Evolutionary conservation across 306 rosid genomes (phyloP), one percentile per base, ranked within the genome.

Genomic region (Cicer arietinum): DNA sequence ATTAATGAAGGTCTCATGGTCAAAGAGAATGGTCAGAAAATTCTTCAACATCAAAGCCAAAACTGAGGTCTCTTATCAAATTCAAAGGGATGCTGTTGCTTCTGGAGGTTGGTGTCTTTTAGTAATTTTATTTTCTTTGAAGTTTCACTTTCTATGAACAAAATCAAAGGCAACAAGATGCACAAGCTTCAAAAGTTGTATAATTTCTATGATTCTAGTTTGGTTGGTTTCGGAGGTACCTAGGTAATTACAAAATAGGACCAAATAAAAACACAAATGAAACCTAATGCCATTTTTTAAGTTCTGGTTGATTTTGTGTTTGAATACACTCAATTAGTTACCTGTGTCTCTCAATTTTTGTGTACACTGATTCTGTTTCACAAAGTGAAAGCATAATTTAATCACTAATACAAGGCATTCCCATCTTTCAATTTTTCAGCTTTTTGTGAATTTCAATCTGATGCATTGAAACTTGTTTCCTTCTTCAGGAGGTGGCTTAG

Each of bases 11-110:
- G 93, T 95, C 88, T 90, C 98, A 43, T 95, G 99, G 99, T 89
- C 99, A 44, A 95, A 90, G 94, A 92, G 92, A 89, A 92, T 95
- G 98, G 97, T 92, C 83, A 89, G 96, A 70, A 95, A 95, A 83
- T 89, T 90, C 89, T 92, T 95, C 91, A 95, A 95, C 67, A 88
- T 95, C 88, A 92, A 90, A 92, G 80, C 91, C 88, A 92, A 95
- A 78, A 80, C 75, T 40, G 91, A 95, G 76, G 96, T 88, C 50
- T 86, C 92, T 22, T 92, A 79, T 66, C 99, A n/a, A n/a, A n/a
- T n/a, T n/a, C n/a, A 88, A 74, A 81, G 92, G 22, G 86, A 88
- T 63, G 91, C 72, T 78, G 83, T 64, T 81, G 74, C 79, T 70
- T 77, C 64, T 82, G 86, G 89, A 86, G 99, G 99, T 92, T 56